These are phyloP conservation scores for Linum trigynum DNA, from an alignment of 345 rosid genomes.

Conservation along the genomic window DNA sequence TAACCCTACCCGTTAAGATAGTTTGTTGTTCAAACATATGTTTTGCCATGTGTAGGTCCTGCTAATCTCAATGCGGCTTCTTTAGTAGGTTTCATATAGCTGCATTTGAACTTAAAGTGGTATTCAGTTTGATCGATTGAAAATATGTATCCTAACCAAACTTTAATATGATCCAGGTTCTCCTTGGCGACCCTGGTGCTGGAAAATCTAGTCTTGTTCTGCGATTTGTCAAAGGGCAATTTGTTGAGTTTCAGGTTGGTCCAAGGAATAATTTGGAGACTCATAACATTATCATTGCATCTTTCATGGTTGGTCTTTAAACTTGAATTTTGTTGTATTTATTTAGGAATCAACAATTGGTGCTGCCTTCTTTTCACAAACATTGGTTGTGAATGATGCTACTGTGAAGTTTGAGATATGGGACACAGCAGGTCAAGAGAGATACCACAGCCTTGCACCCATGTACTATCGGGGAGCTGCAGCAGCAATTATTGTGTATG, in stretches of 20 bases:
- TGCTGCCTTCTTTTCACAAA: slow-evolving; percentile 46
- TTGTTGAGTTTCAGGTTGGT: slow-evolving; percentile 45
- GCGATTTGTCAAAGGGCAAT: slow-evolving; percentile 61
- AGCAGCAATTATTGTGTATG: slow-evolving; percentile 37
- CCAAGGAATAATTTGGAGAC: neutral
- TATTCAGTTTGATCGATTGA: neutral
- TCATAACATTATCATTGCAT: neutral
- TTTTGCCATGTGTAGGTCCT: neutral
- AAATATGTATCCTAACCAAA: neutral
- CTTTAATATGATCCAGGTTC: slow-evolving; percentile 30
- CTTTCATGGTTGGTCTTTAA: neutral
- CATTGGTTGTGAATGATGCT: slow-evolving; percentile 34
- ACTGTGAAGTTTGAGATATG: slow-evolving; percentile 44
- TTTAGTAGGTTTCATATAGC: neutral
- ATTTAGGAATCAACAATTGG: slow-evolving; percentile 42
- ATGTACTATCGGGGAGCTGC: slow-evolving; percentile 50
- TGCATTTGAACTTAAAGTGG: neutral
- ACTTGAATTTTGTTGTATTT: neutral
- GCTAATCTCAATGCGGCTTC: neutral
- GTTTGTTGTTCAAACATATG: neutral
- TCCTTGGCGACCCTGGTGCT: slow-evolving; percentile 63
- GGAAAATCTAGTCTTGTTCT: slow-evolving; percentile 61
- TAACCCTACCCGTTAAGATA: neutral
- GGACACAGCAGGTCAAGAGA: slow-evolving; percentile 47
- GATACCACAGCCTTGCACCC: slow-evolving; percentile 46